Base-by-base conservation (phyloP, 306 rosid species). In the Gynostemma pentaphyllum region DNA sequence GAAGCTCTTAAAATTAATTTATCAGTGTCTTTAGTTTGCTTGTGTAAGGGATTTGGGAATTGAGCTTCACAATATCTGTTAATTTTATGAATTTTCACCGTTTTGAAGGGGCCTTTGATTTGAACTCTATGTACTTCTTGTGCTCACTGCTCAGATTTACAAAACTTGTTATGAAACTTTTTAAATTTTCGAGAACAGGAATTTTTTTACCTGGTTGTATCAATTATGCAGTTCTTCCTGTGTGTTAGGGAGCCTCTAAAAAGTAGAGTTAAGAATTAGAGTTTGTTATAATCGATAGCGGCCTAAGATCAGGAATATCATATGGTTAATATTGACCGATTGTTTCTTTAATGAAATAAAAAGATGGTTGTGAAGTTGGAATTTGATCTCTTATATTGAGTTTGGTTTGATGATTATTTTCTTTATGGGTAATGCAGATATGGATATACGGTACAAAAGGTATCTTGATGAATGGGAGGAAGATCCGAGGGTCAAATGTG, bases 391-490 rank as follows among this genome's bases (percentile, higher is more conserved):
- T 36, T 27, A 29, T 64, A 21, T 46, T 65, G 9, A n/a, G 13
- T 47, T 37, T 39, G 19, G 5, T 36, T 6, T n/a, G 46, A 37
- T 51, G 15, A 39, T 64, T 56, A 5, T 62, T 29, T 64, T 3
- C 30, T 44, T 64, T 73, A 24, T 76, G 77, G 48, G 45, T 46
- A 59, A 42, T 60, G 90, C 86, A 94, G 97, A 89, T 63, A 94
- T 94, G 99, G 99, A 94, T 84, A 13, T 86, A 45, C 85, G 70
- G 59, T 94, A 83, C 78, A 88, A 86, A 72, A 79, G 78, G 62
- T 89, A 76, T 75, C 90, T 94, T 29, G 95, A 94, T 70, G 79
- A 94, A 67, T 94, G 99, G 99, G 99, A 94, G 74, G 76, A 70
- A 13, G 91, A 94, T 72, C 89, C 99, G 1, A 70, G 46, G 28